Evolutionary conservation across 164 flowering plant genomes (phyloP).

Genomic region (Vitis vinifera): ASM3070453v1 NC_081811.1:20135001-20135500

Average conservation of each 20-base stretch:
- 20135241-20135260: slow-evolving; percentile 44
- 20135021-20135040: slow-evolving; percentile 51
- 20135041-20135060: slow-evolving; percentile 56
- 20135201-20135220: slow-evolving; percentile 72
- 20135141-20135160: slow-evolving; percentile 53
- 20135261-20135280: slow-evolving; percentile 52
- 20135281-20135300: slow-evolving; percentile 59
- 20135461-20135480: not conserved
- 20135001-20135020: slow-evolving; percentile 47
- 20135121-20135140: slow-evolving; percentile 26
- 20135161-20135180: slow-evolving; percentile 46
- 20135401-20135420: not conserved
- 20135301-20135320: slow-evolving; percentile 62
- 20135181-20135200: slow-evolving; percentile 56
- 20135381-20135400: slow-evolving; percentile 42
- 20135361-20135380: slow-evolving; percentile 30
- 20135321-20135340: slow-evolving; percentile 69
- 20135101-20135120: slow-evolving; percentile 64
- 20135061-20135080: slow-evolving; percentile 67
- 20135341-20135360: slow-evolving; percentile 41
- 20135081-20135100: slow-evolving; percentile 67
- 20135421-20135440: not conserved
- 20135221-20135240: slow-evolving; percentile 40
- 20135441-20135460: not conserved
- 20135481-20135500: not conserved